A percentile compares a stretch with the other conserved stretches of the same genome.
Evolutionary conservation across 169 alveolate genomes (phyloP).

Genomic region (Plasmodium vivax): DNA sequence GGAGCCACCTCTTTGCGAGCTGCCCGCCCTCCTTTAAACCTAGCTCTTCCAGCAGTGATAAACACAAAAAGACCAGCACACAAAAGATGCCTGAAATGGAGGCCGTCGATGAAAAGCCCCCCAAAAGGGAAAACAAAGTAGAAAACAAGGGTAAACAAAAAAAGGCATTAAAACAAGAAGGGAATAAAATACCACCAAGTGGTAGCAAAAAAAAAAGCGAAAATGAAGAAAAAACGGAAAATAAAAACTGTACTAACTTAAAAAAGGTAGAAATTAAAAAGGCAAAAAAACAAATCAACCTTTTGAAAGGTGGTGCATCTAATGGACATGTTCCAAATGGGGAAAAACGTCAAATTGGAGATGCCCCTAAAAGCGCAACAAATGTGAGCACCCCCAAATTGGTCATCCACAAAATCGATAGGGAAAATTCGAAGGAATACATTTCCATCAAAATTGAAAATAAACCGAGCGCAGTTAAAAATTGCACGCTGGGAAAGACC

Average conservation of each 20-base stretch:
- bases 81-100: not conserved
- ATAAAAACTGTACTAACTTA: not conserved
- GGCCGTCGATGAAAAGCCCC: not conserved
- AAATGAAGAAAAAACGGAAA: not conserved
- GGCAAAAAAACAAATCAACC: not conserved
- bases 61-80: not conserved
- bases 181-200: not conserved
- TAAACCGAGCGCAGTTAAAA: not conserved
- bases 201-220: not conserved
- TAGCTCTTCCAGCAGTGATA: not conserved
- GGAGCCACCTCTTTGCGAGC: not conserved
- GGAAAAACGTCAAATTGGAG: not conserved
- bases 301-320: not conserved
- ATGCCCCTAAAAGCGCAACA: not conserved
- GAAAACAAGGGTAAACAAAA: not conserved
- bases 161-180: not conserved
- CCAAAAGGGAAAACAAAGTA: not conserved
- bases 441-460: constrained; percentile 24
- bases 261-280: not conserved
- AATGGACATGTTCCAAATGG: not conserved
- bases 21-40: not conserved
- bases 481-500: not conserved
- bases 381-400: not conserved
- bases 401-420: not conserved
- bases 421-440: constrained; percentile 12